These are phyloP conservation scores for bread wheat (Triticum aestivum) DNA, from an alignment of 176 grass and related monocot genomes.

Conservation along the genomic window IWGSC_CS_RefSeq_v2.1 NC_057797.1:732802550-732803049, in stretches of 20 bases:
- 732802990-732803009: neutral
- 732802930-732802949: neutral
- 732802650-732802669: slow-evolving; percentile 10
- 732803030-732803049: neutral
- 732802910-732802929: neutral
- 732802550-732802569: no score
- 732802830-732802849: neutral
- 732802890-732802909: neutral
- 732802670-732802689: slow-evolving; percentile 16
- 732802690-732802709: neutral
- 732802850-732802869: no score
- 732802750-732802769: neutral
- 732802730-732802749: neutral
- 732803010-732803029: neutral
- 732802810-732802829: neutral
- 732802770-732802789: neutral
- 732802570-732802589: no score
- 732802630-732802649: slow-evolving; percentile 13
- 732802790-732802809: neutral
- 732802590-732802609: no score
- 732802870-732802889: neutral
- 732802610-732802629: no score
- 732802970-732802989: neutral
- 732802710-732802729: neutral
- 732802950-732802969: neutral